These are phyloP conservation scores for Podaxis mareebaensis DNA, from an alignment of 768 basidiomycete species.

Conservation along the genomic window DNA sequence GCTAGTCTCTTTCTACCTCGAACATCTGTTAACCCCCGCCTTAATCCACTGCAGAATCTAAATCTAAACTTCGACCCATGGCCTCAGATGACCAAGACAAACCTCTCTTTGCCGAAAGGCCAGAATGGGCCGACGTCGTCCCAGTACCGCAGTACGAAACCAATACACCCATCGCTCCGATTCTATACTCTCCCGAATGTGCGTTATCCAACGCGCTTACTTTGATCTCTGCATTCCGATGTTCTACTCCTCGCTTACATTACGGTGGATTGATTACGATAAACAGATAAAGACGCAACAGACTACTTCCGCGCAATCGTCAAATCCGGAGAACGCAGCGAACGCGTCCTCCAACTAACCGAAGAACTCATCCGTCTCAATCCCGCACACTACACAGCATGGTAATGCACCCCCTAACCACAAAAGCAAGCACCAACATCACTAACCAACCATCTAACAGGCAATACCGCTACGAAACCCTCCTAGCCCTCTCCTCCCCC, in stretches of 20 bases:
- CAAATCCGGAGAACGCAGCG: slow-evolving; percentile 73
- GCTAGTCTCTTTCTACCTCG: neutral
- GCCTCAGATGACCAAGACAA: slow-evolving; percentile 13
- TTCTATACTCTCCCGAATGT: slow-evolving; percentile 92
- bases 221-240: neutral
- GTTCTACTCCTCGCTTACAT: too few species aligned
- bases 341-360: slow-evolving; percentile 83
- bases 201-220: slow-evolving; percentile 30
- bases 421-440: neutral
- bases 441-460: slow-evolving; percentile 39
- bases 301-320: slow-evolving; percentile 89
- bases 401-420: slow-evolving; percentile 49
- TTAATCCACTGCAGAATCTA: neutral
- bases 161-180: slow-evolving; percentile 80
- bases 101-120: slow-evolving; percentile 56
- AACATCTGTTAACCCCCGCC: neutral
- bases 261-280: neutral
- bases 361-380: slow-evolving; percentile 88
- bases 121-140: slow-evolving; percentile 78
- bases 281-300: slow-evolving; percentile 86
- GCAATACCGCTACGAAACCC: slow-evolving; percentile 94
- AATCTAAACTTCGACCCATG: neutral
- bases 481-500: slow-evolving; percentile 64
- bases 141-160: slow-evolving; percentile 84
- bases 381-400: slow-evolving; percentile 96